Evolutionary conservation across 352 stramenopile species (phyloP), one percentile per base, ranked within the genome.

Genomic region (Thraustochytrium sp.): DNA sequence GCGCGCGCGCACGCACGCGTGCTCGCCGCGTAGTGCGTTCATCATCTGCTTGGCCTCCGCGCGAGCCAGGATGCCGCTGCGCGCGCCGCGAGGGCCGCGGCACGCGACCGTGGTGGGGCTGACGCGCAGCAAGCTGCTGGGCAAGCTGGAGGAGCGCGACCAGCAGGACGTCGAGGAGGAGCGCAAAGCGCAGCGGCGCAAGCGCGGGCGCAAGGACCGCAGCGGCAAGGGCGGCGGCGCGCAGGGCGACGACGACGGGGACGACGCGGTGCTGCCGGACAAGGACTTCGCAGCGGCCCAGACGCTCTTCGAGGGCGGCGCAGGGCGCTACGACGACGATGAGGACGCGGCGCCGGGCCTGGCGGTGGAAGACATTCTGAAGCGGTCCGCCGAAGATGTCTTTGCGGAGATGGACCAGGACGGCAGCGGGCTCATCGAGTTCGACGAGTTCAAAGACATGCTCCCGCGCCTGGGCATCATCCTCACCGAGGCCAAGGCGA

Each of bases 401-500:
- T 92, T 92, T 61, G 36, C 61, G n/a, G 64, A 86, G 38, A 91
- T 93, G 77, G 90, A 93, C 62, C 87, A 82, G 1, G 89, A 93
- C 63, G 59, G 44, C 23, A 85, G 55, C 56, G 89, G 89, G 18
- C 49, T 85, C 8, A 86, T 89, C 36, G 84, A 87, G 64, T 91
- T 90, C 63, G 83, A 90, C 26, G 85, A 89, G 51, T 91, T 91
- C 65, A 74, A 84, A 18, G 31, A 85, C 23, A 86, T 97, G 91
- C 87, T 98, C 2, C 91, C 92, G 0, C 88, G 93, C 55, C 78
- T 97, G 5, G 91, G 91, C 8, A 92, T 98, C 61, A 91, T 88
- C 21, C 93, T 98, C 55, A 92, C 89, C 29, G 87, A 93, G 37
- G 91, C 93, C 36, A 97, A 98, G 84, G 90, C 92, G 1, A 88